Conservation (phyloP, 257 asterid species). For the Solanum pimpinellifolium region DNA sequence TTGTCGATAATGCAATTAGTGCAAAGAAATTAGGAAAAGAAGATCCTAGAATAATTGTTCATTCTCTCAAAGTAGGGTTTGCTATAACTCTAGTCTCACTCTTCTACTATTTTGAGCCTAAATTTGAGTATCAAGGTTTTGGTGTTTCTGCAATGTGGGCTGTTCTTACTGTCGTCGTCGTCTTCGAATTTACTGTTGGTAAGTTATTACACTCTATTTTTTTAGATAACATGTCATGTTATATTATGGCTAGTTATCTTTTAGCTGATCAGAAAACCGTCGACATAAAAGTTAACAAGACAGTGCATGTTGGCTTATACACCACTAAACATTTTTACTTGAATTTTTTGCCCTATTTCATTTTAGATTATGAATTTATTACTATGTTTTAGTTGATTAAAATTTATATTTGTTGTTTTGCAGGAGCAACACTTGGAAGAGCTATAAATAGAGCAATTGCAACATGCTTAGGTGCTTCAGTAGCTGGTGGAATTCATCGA, state of each 20-base stretch:
- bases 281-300: no score
- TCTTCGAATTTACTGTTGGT: constrained; percentile 65
- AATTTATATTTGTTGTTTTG: neutral
- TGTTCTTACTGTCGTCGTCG: constrained; percentile 62
- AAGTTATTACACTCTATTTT: neutral
- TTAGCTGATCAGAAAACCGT: neutral
- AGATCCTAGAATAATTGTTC: constrained; percentile 56
- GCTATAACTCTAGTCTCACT: constrained; percentile 50
- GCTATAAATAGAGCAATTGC: constrained; percentile 62
- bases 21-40: constrained; percentile 30
- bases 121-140: constrained; percentile 30
- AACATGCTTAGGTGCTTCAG: constrained; percentile 45
- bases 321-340: no score
- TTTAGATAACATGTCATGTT: no score
- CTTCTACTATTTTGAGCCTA: constrained; percentile 57
- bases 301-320: neutral
- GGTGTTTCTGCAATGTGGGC: constrained; percentile 78
- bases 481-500: constrained; percentile 57
- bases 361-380: no score
- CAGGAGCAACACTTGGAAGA: constrained; percentile 84
- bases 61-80: constrained; percentile 57
- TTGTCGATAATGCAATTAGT: neutral
- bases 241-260: neutral
- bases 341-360: neutral
- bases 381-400: no score